Conservation (phyloP, 768 basidiomycete species). For the Saitozyma sp. region DNA sequence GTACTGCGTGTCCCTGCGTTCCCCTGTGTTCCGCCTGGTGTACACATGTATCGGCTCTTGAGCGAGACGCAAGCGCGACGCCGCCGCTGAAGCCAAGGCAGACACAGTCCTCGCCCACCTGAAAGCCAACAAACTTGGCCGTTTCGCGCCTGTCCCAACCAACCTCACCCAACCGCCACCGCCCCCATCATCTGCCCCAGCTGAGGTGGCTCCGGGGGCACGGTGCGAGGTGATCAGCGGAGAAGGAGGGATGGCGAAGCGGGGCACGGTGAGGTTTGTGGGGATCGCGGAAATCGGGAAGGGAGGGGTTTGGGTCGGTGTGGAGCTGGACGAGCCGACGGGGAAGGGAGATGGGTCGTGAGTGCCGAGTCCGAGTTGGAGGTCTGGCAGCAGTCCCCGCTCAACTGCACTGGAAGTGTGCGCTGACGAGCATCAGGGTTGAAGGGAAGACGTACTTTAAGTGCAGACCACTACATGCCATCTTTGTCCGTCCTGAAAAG, state of each 20-base stretch:
- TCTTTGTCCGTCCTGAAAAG: slow-evolving; percentile 81
- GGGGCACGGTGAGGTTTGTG: slow-evolving; percentile 78
- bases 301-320: slow-evolving; percentile 74
- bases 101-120: slow-evolving; percentile 90
- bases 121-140: slow-evolving; percentile 79
- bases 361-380: slow-evolving; percentile 51
- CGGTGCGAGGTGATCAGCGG: slow-evolving; percentile 84
- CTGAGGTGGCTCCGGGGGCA: slow-evolving; percentile 66
- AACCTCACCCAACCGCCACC: slow-evolving; percentile 47
- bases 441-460: slow-evolving; percentile 83
- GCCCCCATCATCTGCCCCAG: slow-evolving; percentile 35
- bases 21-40: no score
- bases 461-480: slow-evolving; percentile 73
- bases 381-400: background rate
- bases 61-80: background rate
- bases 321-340: slow-evolving; percentile 92
- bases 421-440: slow-evolving; percentile 59
- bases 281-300: slow-evolving; percentile 75
- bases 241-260: slow-evolving; percentile 64
- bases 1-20: no score
- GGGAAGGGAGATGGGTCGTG: slow-evolving; percentile 96
- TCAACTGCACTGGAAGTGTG: background rate
- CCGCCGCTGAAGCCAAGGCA: slow-evolving; percentile 46
- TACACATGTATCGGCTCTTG: no score
- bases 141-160: slow-evolving; percentile 62